Base-by-base conservation (phyloP, 768 basidiomycete species). In the Mycena haematopus region DNA sequence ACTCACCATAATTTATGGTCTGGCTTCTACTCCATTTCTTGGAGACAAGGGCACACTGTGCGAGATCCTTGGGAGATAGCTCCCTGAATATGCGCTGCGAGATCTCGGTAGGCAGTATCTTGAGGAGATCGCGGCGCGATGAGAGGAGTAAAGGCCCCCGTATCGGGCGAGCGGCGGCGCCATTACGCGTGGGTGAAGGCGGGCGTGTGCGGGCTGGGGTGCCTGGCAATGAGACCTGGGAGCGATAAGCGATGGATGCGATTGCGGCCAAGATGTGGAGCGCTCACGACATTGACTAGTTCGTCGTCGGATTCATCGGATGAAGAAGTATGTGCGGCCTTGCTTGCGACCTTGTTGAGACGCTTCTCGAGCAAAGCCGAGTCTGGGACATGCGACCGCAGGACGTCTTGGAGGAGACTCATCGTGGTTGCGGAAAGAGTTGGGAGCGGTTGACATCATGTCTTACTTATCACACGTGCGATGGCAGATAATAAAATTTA, bases 21-120 rank as follows among this genome's bases (percentile, higher is more conserved):
- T 95, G 93, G 65, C 92, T 95, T 72, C 87, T 87, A 62, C 81
- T 84, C 95, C 95, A 97, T 76, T 93, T 91, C 74, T 84, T 88
- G 50, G 86, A 93, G 6, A 96, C 93, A 35, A 88, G 75, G 24
- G 93, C 84, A 70, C 93, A 95, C 57, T 84, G 82, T 5, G 91
- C 89, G 40, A 96, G 83, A 58, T 93, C 87, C 60, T 75, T 75
- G 29, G 90, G 76, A 14, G 84, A 75, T 7, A 97, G 78, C 54
- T 76, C 74, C 1, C 82, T 73, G 70, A 96, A 95, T 60, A 96
- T 86, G 19, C 84, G 80, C 69, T 96, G 93, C 0, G 89, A 88
- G 21, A 95, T 70, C 66, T 94, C 90, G 9, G 93, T 95, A 1
- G 93, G 91, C 47, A 97, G 82, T 1, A 76, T 81, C 65, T 80